These are phyloP conservation scores for Agaricus subrufescens DNA, from an alignment of 768 basidiomycete genomes.

Conservation along the genomic window DNA sequence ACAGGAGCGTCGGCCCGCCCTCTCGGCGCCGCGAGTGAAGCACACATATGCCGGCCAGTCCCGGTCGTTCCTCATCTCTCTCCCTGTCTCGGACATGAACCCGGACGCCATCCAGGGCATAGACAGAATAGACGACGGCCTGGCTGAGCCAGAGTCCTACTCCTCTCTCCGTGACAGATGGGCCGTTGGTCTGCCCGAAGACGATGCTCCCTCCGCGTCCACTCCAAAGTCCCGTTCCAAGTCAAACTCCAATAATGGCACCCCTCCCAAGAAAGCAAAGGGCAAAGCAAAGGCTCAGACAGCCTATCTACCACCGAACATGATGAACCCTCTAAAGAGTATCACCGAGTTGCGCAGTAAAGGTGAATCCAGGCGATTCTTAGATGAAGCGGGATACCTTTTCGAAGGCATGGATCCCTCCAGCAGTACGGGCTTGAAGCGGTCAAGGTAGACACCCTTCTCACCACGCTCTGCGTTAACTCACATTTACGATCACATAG, in stretches of 20 bases:
- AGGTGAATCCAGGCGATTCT: slow-evolving; percentile 73
- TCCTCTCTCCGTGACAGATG: slow-evolving; percentile 68
- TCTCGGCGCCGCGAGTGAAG: slow-evolving; percentile 31
- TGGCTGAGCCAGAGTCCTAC: slow-evolving; percentile 67
- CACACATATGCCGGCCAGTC: slow-evolving; percentile 74
- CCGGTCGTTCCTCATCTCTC: slow-evolving; percentile 72
- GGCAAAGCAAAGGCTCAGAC: slow-evolving; percentile 9
- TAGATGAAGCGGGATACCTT: slow-evolving; percentile 82
- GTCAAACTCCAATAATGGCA: slow-evolving; percentile 2
- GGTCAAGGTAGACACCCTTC: slow-evolving; percentile 50
- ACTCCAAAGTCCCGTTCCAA: neutral
- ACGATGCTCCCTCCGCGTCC: slow-evolving; percentile 45
- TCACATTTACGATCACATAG: slow-evolving; percentile 28
- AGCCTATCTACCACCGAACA: slow-evolving; percentile 40
- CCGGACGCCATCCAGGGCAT: slow-evolving; percentile 15
- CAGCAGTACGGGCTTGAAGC: slow-evolving; percentile 49
- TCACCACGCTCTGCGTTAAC: neutral
- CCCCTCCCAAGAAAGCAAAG: slow-evolving; percentile 6
- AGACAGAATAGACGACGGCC: slow-evolving; percentile 42
- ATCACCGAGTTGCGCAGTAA: slow-evolving; percentile 78
- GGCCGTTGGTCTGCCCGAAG: slow-evolving; percentile 79
- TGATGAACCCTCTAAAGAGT: slow-evolving; percentile 74
- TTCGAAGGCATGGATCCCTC: slow-evolving; percentile 70
- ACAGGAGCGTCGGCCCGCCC: slow-evolving; percentile 16
- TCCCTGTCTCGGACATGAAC: slow-evolving; percentile 36